Conservation (phyloP, 495 filamentous ascomycete genomes). For the Daldinia childiae region DNA sequence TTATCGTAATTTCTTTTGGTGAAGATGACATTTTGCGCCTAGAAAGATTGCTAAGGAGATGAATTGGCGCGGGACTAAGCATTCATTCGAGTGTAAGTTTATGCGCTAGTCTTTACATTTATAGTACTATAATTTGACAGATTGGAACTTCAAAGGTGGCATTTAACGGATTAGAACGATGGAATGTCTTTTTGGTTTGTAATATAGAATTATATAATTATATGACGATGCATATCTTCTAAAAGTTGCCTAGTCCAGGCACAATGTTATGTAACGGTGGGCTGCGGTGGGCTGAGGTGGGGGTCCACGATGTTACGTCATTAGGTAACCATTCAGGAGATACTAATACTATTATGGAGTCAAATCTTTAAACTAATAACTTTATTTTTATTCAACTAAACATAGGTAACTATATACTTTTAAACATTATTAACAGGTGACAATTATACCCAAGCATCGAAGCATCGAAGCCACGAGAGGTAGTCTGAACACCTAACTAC, state of each 20-base stretch:
- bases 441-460: no score
- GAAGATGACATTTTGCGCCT: conserved; percentile 39
- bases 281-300: not conserved
- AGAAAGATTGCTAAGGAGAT: conserved; percentile 21
- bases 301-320: conserved; percentile 1
- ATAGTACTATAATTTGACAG: not conserved
- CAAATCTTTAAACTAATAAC: not conserved
- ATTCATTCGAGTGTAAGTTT: conserved; percentile 16
- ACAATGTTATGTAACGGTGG: not conserved
- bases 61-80: conserved; percentile 19
- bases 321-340: not conserved
- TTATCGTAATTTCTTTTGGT: conserved; percentile 45
- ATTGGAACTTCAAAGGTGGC: not conserved
- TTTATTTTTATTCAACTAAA: not conserved
- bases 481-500: not conserved
- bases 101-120: not conserved
- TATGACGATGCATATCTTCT: not conserved
- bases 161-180: not conserved
- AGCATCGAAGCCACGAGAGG: not conserved
- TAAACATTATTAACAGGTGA: no score
- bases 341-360: no score
- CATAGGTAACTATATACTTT: no score
- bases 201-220: not conserved
- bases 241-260: not conserved
- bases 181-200: not conserved